Percentiles rank a stretch among this genome's conserved stretches.
Evolutionary conservation across 179 eudicot genomes (phyloP).

Genomic region (Silene coronaria): DNA sequence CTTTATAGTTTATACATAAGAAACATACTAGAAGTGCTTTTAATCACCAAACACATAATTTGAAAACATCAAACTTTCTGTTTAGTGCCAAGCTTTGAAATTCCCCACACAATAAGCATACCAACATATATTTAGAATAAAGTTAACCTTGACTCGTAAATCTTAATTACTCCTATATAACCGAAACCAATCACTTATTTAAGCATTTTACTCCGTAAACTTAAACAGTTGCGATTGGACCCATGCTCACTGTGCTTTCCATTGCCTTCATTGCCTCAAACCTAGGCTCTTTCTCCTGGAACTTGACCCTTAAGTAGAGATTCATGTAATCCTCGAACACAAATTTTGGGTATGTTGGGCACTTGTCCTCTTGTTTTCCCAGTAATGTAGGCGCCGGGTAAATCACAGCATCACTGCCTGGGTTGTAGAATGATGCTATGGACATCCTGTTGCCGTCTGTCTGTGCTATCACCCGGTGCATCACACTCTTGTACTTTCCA

Average conservation of each 20-base stretch:
- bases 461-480: constrained; percentile 66
- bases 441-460: constrained; percentile 69
- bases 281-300: constrained; percentile 77
- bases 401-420: constrained; percentile 66
- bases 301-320: constrained; percentile 54
- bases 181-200: constrained; percentile 7
- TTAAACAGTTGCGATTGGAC: constrained; percentile 29
- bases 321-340: constrained; percentile 84
- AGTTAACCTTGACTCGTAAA: neutral
- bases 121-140: neutral
- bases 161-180: constrained; percentile 12
- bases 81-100: neutral
- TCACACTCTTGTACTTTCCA: constrained; percentile 71
- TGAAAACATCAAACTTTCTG: constrained; percentile 4
- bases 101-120: neutral
- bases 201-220: neutral
- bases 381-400: constrained; percentile 51
- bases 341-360: constrained; percentile 47
- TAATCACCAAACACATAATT: constrained; percentile 13
- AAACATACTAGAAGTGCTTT: constrained; percentile 5
- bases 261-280: constrained; percentile 65
- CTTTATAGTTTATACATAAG: constrained; percentile 16
- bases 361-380: constrained; percentile 24
- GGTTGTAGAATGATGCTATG: constrained; percentile 74
- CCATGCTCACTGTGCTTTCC: constrained; percentile 21